Evolutionary conservation across 441 rosid genomes (phyloP).

Genomic region (Adansonia madagascariensis): DNA sequence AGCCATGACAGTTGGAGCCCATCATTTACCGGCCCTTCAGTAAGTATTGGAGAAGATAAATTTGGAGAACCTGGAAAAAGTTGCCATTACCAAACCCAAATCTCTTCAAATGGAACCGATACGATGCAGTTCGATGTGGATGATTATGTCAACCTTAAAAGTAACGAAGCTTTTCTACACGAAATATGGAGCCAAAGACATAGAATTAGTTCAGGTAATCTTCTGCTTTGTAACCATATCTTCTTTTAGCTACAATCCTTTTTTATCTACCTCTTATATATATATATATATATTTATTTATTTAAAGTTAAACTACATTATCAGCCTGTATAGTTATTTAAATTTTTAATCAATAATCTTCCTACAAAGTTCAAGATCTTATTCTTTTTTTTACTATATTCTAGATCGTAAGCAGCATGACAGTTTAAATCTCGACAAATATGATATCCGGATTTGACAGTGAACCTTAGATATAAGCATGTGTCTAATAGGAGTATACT

Average conservation of each 20-base stretch:
- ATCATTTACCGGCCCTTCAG: slow-evolving; percentile 36
- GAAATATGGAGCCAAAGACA: slow-evolving; percentile 71
- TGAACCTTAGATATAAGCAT: too few species aligned
- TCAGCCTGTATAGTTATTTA: background rate
- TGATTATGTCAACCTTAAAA: slow-evolving; percentile 58
- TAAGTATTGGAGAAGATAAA: slow-evolving; percentile 36
- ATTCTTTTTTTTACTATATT: too few species aligned
- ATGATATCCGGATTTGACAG: too few species aligned
- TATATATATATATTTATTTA: too few species aligned
- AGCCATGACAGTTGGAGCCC: slow-evolving; percentile 89
- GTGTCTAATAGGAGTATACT: too few species aligned
- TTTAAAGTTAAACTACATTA: background rate
- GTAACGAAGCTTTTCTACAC: slow-evolving; percentile 52
- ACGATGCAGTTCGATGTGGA: slow-evolving; percentile 49
- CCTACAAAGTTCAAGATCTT: background rate
- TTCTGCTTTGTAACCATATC: slow-evolving; percentile 58
- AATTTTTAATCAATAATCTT: background rate
- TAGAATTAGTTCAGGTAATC: slow-evolving; percentile 69
- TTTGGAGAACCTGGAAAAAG: slow-evolving; percentile 27
- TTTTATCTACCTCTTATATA: background rate
- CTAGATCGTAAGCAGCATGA: too few species aligned
- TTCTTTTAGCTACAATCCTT: background rate
- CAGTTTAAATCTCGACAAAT: too few species aligned
- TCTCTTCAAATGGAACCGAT: slow-evolving; percentile 23
- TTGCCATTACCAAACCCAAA: background rate